phyloP scores from a whole-genome alignment of 305 asterid species.

The Solanum aculeatissimum region DNA sequence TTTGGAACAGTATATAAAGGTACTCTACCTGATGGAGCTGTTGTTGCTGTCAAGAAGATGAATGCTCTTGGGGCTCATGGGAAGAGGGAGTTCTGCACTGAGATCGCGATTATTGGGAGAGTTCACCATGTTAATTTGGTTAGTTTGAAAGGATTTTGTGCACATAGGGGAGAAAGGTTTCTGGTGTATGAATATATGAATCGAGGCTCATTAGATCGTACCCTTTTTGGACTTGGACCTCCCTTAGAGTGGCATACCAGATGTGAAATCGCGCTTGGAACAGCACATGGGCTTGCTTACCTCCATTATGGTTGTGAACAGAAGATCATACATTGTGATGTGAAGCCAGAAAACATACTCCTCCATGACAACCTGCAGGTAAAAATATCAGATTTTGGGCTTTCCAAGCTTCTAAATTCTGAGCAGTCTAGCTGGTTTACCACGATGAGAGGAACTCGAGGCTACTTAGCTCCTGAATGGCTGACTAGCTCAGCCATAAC shows the following conservation, averaged over 20 bases:
- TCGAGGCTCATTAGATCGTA: conserved; percentile 43
- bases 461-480: conserved; percentile 67
- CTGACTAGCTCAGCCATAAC: conserved; percentile 48
- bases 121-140: conserved; percentile 55
- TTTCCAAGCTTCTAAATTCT: conserved; percentile 36
- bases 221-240: conserved; percentile 35
- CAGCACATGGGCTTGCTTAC: conserved; percentile 55
- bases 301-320: conserved; percentile 41
- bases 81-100: conserved; percentile 44
- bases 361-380: conserved; percentile 35
- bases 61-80: conserved; percentile 27
- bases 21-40: conserved; percentile 25
- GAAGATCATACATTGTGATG: conserved; percentile 56
- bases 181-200: conserved; percentile 57
- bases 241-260: conserved; percentile 45
- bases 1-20: conserved; percentile 63
- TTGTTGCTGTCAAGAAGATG: conserved; percentile 45
- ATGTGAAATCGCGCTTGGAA: conserved; percentile 33
- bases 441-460: conserved; percentile 66
- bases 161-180: conserved; percentile 33
- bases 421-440: conserved; percentile 40
- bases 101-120: conserved; percentile 42
- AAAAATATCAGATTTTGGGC: conserved; percentile 59
- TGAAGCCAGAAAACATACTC: conserved; percentile 61
- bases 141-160: conserved; percentile 42